Evolutionary conservation across 192 early-diverging fungal species (phyloP).

Genomic region (Coemansia sp.): DNA sequence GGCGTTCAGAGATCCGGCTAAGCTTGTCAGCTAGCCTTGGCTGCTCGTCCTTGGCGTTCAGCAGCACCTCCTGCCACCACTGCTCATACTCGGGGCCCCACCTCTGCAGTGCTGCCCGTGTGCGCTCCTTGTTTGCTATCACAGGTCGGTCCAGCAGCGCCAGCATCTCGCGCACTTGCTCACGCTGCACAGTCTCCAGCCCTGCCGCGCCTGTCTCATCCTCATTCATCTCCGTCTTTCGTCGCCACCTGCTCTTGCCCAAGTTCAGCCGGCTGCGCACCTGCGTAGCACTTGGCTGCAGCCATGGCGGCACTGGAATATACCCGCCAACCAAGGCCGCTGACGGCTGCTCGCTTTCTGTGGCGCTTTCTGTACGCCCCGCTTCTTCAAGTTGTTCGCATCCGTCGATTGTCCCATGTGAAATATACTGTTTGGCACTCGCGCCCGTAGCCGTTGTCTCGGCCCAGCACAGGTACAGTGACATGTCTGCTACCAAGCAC

Average conservation of each 20-base stretch:
- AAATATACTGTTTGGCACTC: slow-evolving; percentile 27
- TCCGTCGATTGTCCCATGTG: slow-evolving; percentile 16
- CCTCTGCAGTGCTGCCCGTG: slow-evolving; percentile 16
- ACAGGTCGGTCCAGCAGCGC: slow-evolving; percentile 30
- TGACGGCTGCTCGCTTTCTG: neutral
- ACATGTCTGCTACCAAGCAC: slow-evolving; percentile 18
- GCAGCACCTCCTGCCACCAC: slow-evolving; percentile 39
- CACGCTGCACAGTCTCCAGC: slow-evolving; percentile 23
- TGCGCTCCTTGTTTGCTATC: slow-evolving; percentile 24
- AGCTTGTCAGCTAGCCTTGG: slow-evolving; percentile 2
- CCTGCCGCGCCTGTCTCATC: neutral
- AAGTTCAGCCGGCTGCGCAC: slow-evolving; percentile 32
- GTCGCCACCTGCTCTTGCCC: neutral
- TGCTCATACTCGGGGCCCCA: slow-evolving; percentile 43
- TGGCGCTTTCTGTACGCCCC: neutral
- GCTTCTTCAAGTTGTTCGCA: neutral
- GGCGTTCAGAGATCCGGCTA: slow-evolving; percentile 22
- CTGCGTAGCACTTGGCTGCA: slow-evolving; percentile 54
- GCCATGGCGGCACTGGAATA: slow-evolving; percentile 47
- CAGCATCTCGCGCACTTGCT: slow-evolving; percentile 33
- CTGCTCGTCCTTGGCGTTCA: slow-evolving; percentile 4
- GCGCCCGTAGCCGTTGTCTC: slow-evolving; percentile 25
- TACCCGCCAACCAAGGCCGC: slow-evolving; percentile 22
- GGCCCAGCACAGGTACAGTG: slow-evolving; percentile 50
- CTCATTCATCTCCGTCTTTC: neutral